Evolutionary conservation across 495 filamentous ascomycete species (phyloP).

Genomic region (Penicillium odoratum): DNA sequence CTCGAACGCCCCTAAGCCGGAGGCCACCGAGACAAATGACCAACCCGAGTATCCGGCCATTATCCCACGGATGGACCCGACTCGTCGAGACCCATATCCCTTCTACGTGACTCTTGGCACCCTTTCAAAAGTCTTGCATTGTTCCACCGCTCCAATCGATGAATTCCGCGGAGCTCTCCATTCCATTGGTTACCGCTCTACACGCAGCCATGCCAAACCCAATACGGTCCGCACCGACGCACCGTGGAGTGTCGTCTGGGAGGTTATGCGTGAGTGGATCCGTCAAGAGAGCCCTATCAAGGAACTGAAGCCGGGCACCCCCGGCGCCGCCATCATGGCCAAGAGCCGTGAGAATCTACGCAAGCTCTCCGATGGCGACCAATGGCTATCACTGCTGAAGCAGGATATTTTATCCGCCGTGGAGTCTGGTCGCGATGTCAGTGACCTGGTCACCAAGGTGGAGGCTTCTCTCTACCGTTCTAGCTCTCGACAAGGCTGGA

Average conservation of each 20-base stretch:
- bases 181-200: slow-evolving; percentile 75
- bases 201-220: slow-evolving; percentile 80
- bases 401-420: slow-evolving; percentile 35
- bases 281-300: slow-evolving; percentile 74
- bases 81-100: slow-evolving; percentile 65
- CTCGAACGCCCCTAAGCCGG: slow-evolving; percentile 7
- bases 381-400: slow-evolving; percentile 34
- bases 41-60: slow-evolving; percentile 29
- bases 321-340: slow-evolving; percentile 66
- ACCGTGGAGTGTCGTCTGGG: slow-evolving; percentile 85
- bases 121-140: slow-evolving; percentile 73
- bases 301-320: slow-evolving; percentile 64
- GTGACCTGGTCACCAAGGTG: slow-evolving; percentile 42
- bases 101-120: slow-evolving; percentile 81
- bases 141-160: slow-evolving; percentile 68
- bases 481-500: slow-evolving; percentile 24
- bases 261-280: slow-evolving; percentile 90
- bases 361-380: slow-evolving; percentile 19
- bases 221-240: slow-evolving; percentile 92
- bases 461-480: slow-evolving; percentile 49
- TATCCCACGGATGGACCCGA: slow-evolving; percentile 50
- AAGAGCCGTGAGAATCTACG: slow-evolving; percentile 35
- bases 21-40: slow-evolving; percentile 5
- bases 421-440: slow-evolving; percentile 36
- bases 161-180: slow-evolving; percentile 76